Evolutionary conservation across 2,329 filamentous ascomycete genomes (phyloP).

Genomic region (Microsporum ferrugineum): DNA sequence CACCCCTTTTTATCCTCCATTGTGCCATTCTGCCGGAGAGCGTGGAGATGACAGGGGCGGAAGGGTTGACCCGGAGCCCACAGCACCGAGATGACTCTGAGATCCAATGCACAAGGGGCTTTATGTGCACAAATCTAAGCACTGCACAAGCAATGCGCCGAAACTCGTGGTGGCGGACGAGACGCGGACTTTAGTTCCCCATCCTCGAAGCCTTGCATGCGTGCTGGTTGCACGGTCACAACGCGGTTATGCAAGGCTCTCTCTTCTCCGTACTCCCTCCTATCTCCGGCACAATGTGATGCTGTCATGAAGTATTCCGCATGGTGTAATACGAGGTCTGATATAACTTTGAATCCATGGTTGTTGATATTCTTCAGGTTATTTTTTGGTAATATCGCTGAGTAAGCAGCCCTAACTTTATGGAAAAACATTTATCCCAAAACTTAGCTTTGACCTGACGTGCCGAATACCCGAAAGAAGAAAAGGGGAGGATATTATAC

Average conservation of each 20-base stretch:
- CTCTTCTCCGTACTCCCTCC: too few relatives aligned
- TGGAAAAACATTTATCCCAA: background rate
- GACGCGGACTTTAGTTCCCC: background rate
- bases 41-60: background rate
- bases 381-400: background rate
- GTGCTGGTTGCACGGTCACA: too few relatives aligned
- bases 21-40: background rate
- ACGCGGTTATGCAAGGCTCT: too few relatives aligned
- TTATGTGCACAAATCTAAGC: background rate
- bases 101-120: background rate
- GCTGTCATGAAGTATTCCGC: too few relatives aligned
- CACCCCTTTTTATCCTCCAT: background rate
- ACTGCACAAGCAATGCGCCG: background rate
- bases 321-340: too few relatives aligned
- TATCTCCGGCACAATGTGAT: too few relatives aligned
- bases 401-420: background rate
- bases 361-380: too few relatives aligned
- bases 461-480: background rate
- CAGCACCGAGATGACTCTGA: background rate
- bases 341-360: too few relatives aligned
- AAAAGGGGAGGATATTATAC: background rate
- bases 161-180: background rate
- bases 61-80: background rate
- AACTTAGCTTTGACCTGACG: background rate
- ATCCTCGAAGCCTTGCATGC: too few relatives aligned